Evolutionary conservation across 1,139 yeast genomes (phyloP), one percentile per base, ranked within the genome.

Genomic region (Wickerhamomyces sp.): DNA sequence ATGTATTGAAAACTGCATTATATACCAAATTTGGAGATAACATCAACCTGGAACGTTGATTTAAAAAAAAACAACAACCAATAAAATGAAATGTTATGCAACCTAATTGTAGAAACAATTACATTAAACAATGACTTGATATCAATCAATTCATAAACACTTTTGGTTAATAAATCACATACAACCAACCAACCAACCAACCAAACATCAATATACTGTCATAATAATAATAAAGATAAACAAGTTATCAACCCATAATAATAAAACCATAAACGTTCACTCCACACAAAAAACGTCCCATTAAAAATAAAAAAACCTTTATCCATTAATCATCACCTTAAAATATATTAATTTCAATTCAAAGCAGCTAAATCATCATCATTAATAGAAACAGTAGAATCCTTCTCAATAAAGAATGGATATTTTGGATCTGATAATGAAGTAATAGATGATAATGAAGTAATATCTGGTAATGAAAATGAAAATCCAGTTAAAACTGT

Each of bases 1-100:
- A 64, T 10, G 75, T 65, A 34, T 74, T 91, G 56, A 93, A 91
- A 68, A 75, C 78, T 33, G 73, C 72, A n/a, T 71, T 93, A 49
- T 93, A 93, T 61, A 88, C 89, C 15, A 90, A 88, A 64, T 93
- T 93, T 62, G 99, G 99, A 35, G 79, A 79, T 55, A 83, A 90
- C 50, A 93, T 93, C 61, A 91, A 91, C 62, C 71, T 93, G 43
- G 99, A 93, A 59, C 71, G 73, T 55, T 68, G 47, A 54, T 2
- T 5, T n/a, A n/a, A n/a, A n/a, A n/a, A n/a, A n/a, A n/a, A 15
- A n/a, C 31, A 29, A 29, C 31, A 4, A 9, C 13, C 10, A 29
- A 29, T 11, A 29, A 11, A 29, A 29, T 6, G 13, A 29, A 29
- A 18, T 18, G 31, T 4, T 4, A 3, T 29, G 6, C 10, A 29